Evolutionary conservation across 257 asterid species (phyloP).

Genomic region (Petunia axillaris): DNA sequence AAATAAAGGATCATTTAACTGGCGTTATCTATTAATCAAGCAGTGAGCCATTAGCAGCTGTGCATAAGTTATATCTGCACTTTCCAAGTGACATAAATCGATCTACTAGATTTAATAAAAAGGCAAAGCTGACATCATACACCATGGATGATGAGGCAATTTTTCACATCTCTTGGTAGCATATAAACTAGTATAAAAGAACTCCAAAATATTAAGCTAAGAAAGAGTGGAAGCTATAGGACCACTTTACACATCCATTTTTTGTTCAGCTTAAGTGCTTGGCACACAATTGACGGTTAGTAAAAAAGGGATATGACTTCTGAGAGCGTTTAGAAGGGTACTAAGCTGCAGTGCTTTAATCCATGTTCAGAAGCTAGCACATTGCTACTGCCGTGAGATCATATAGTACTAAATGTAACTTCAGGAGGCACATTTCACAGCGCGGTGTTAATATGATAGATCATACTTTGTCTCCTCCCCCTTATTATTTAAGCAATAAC

Average conservation of each 20-base stretch:
- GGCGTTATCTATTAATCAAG: not conserved
- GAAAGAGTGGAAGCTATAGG: not conserved
- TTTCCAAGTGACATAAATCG: not conserved
- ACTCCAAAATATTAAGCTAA: too few species aligned
- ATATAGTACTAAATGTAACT: not conserved
- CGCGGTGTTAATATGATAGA: not conserved
- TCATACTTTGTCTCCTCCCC: constrained; percentile 11
- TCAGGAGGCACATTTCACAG: not conserved
- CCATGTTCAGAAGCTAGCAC: not conserved
- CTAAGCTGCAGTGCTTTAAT: not conserved
- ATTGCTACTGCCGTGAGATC: not conserved
- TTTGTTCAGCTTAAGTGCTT: not conserved
- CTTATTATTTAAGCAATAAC: not conserved
- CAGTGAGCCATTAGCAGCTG: not conserved
- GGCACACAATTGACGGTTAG: not conserved
- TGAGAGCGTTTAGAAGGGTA: not conserved
- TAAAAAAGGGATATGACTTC: not conserved
- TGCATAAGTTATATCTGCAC: not conserved
- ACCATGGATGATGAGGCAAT: not conserved
- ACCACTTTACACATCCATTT: not conserved
- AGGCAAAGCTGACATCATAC: not conserved
- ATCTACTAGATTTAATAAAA: not conserved
- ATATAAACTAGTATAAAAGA: not conserved
- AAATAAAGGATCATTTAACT: not conserved
- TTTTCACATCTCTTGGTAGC: not conserved